phyloP scores from a whole-genome alignment of 2,329 filamentous ascomycete species.

The Talaromyces sp. region DNA sequence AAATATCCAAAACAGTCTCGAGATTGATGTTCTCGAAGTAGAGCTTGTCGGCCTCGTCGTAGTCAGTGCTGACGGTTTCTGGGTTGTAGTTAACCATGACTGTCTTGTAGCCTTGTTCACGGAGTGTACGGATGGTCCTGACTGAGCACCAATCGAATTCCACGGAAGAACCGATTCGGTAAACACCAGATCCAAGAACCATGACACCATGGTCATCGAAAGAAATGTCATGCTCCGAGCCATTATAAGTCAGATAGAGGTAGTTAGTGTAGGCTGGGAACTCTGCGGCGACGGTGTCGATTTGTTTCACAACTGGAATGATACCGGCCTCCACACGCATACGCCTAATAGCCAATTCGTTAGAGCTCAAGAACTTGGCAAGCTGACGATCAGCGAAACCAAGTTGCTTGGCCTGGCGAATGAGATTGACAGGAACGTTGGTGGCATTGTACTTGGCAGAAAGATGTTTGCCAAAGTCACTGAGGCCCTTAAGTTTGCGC shows the following conservation, averaged over 20 bases:
- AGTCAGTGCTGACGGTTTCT: constrained; percentile 85
- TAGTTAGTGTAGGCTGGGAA: constrained; percentile 96
- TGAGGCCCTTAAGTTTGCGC: constrained; percentile 83
- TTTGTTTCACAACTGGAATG: constrained; percentile 90
- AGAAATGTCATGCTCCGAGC: constrained; percentile 72
- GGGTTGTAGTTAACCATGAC: constrained; percentile 96
- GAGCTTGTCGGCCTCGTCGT: constrained; percentile 87
- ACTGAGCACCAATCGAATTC: constrained; percentile 99
- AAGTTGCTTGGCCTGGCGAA: constrained; percentile 84
- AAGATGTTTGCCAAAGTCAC: constrained; percentile 81
- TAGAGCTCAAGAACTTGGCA: constrained; percentile 90
- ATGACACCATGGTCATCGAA: constrained; percentile 92
- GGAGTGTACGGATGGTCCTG: constrained; percentile 83
- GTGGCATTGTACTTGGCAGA: constrained; percentile 62
- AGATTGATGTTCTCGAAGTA: constrained; percentile 96
- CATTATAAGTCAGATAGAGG: constrained; percentile 94
- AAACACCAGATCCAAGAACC: constrained; percentile 93
- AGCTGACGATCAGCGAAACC: constrained; percentile 94
- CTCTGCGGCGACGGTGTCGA: constrained; percentile 95
- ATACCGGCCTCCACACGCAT: constrained; percentile 82
- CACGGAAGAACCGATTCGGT: constrained; percentile 94
- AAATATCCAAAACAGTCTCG: constrained; percentile 89
- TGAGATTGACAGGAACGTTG: constrained; percentile 59
- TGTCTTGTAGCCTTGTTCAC: constrained; percentile 81
- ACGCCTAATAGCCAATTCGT: constrained; percentile 83